Evolutionary conservation across 345 rosid species (phyloP), one percentile per base, ranked within the genome.

Genomic region (Lepidium didymum): DNA sequence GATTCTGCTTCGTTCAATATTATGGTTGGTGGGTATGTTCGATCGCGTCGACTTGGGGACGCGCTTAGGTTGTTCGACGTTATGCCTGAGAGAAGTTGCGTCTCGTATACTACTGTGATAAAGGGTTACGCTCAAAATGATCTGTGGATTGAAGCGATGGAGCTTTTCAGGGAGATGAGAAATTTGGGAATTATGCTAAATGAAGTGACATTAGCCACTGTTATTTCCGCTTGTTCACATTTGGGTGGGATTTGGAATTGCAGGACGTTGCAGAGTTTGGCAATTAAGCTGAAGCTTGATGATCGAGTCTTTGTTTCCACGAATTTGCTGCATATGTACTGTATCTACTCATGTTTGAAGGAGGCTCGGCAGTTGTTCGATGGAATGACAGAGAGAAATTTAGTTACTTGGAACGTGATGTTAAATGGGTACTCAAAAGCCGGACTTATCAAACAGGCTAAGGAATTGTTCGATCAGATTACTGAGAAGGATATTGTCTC

Each of bases 331-430:
- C 82, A 68, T 62, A 79, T 85, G 87, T 92, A 87, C 46, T 87
- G 88, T 73, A n/a, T 67, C 18, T 80, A 78, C 72, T 79, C 79
- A 4, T 79, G 83, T 69, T 77, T 87, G 68, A 63, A 70, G 16
- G 93, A 85, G 21, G 98, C 85, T 1, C 77, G 82, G 37, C 44
- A 64, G 40, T 50, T 90, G 84, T 87, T 90, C 34, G 76, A 86
- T 75, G 87, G 76, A 70, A 87, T 92, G 96, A 65, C 68, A 5
- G 86, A 85, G 42, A 85, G 70, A 77, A 86, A 83, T 44, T 35
- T 78, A 53, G 84, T 89, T 70, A 72, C 96, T 0, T 89, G 98
- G 96, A 92, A 89, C 71, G 96, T 90, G 44, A 83, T 92, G 91
- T 74, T 92, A 69, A 92, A 92, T 50, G 98, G 95, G 36, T 89